Base-by-base conservation (phyloP, 106 monocot species). In the Dendrobium nobile region DNA sequence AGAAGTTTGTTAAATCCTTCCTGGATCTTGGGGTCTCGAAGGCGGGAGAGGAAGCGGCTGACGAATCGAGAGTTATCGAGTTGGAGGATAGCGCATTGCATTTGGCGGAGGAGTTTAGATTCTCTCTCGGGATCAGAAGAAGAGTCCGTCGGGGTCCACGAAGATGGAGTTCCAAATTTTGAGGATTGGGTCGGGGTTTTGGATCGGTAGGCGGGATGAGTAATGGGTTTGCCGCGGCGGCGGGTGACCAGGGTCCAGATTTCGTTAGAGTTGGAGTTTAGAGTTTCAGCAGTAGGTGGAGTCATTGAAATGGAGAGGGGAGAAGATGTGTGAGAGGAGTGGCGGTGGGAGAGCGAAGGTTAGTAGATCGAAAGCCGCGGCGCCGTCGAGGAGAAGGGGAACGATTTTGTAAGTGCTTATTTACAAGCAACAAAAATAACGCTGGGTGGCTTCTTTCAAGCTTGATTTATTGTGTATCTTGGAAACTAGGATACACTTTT, bases 121-220 rank as follows among this genome's bases (percentile, higher is more conserved):
- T 82, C 79, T 26, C 82, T 33, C 7, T 76, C 68, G 27, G 83
- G 81, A 54, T 89, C 84, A 81, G 81, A 47, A 18, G 67, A 22
- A 43, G 89, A 55, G 61, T 92, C 84, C 20, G 33, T 28, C 9
- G 97, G 97, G 4, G 88, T 82, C 94, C 94, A 92, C 73, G 86
- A 92, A 18, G 80, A 79, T 77, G 87, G 92, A 79, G 42, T 47
- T 40, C 7, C 33, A 10, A 75, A 27, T 7, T n/a, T 33, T 17
- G 31, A 27, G 61, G 78, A 73, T 9, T 0, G 24, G 51, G 75
- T 73, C 78, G 54, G 74, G 67, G 54, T 80, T 83, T 43, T 65
- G 84, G 72, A 17, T 19, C 26, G n/a, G 75, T 27, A 10, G 54
- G 54, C 4, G 41, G 13, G 67, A 43, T 19, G 47, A 54, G 54